These are phyloP conservation scores for Pythium dissotocum DNA, from an alignment of 352 stramenopile species.

Conservation along the genomic window DNA sequence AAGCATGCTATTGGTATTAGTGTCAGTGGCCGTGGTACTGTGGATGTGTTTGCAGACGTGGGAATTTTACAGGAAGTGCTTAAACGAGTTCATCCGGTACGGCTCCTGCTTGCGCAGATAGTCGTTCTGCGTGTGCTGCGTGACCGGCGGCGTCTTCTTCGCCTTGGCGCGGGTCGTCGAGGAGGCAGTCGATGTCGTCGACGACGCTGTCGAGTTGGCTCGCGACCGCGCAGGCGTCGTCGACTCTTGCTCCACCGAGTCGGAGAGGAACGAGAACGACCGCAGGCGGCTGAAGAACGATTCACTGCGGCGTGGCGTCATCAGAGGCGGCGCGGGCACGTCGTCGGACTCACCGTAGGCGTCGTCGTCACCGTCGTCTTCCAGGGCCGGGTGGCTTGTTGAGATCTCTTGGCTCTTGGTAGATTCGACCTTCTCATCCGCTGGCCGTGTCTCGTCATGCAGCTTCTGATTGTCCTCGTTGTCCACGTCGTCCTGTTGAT, in stretches of 20 bases:
- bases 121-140: slow-evolving; percentile 13
- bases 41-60: not conserved
- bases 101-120: slow-evolving; percentile 21
- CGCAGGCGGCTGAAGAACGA: slow-evolving; percentile 24
- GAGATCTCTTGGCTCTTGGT: not conserved
- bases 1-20: not conserved
- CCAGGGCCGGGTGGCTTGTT: not conserved
- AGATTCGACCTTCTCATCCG: not conserved
- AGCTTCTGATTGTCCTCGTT: not conserved
- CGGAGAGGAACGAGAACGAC: slow-evolving; percentile 22
- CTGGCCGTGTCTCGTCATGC: not conserved
- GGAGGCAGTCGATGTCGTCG: slow-evolving; percentile 13
- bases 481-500: not conserved
- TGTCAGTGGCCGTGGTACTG: not conserved
- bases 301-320: slow-evolving; percentile 11
- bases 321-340: slow-evolving; percentile 1
- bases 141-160: slow-evolving; percentile 12
- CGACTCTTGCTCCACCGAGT: slow-evolving; percentile 19
- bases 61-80: slow-evolving; percentile 22
- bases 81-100: slow-evolving; percentile 27
- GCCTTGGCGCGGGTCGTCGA: slow-evolving; percentile 18
- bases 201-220: slow-evolving; percentile 15
- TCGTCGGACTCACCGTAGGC: not conserved
- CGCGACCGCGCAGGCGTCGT: slow-evolving; percentile 5
- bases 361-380: slow-evolving; percentile 11